These are phyloP conservation scores for Pisolithus marmoratus DNA, from an alignment of 768 basidiomycete genomes.

Conservation along the genomic window DNA sequence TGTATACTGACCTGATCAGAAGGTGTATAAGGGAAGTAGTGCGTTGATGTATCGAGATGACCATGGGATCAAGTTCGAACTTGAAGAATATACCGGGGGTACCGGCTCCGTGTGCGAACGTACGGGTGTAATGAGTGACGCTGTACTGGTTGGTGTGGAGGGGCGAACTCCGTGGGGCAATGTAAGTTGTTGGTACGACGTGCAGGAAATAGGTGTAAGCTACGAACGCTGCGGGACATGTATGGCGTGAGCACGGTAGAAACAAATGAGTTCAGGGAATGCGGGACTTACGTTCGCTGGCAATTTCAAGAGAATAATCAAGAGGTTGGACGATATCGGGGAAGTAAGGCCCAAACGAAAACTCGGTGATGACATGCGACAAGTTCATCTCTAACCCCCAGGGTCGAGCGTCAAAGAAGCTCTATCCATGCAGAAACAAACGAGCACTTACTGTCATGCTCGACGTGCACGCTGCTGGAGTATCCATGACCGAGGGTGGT, in stretches of 20 bases:
- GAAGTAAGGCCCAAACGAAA: conserved; percentile 95
- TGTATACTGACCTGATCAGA: conserved; percentile 52
- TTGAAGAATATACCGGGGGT: conserved; percentile 98
- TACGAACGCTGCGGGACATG: conserved; percentile 56
- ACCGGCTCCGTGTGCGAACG: conserved; percentile 66
- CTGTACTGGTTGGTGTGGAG: conserved; percentile 84
- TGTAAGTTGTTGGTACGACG: conserved; percentile 93
- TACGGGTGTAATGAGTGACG: conserved; percentile 86
- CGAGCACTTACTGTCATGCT: conserved; percentile 64
- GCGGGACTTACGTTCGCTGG: conserved; percentile 48
- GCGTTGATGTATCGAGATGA: conserved; percentile 79
- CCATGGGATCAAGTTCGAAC: conserved; percentile 90
- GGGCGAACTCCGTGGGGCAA: conserved; percentile 61
- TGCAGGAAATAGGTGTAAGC: conserved; percentile 94
- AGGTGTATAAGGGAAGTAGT: conserved; percentile 80
- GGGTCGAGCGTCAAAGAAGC: background rate
- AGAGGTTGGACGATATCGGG: conserved; percentile 93
- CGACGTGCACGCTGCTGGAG: conserved; percentile 77
- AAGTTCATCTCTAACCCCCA: conserved; percentile 79
- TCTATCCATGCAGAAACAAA: background rate
- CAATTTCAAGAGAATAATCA: conserved; percentile 80
- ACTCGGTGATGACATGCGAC: conserved; percentile 93
- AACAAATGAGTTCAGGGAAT: too few species aligned
- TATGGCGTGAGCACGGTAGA: conserved; percentile 2
- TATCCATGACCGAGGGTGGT: conserved; percentile 97